Percentiles rank a stretch among this genome's conserved stretches.
Evolutionary conservation across 2,329 filamentous ascomycete genomes (phyloP).

Genomic region (Cytospora piceicola): DNA sequence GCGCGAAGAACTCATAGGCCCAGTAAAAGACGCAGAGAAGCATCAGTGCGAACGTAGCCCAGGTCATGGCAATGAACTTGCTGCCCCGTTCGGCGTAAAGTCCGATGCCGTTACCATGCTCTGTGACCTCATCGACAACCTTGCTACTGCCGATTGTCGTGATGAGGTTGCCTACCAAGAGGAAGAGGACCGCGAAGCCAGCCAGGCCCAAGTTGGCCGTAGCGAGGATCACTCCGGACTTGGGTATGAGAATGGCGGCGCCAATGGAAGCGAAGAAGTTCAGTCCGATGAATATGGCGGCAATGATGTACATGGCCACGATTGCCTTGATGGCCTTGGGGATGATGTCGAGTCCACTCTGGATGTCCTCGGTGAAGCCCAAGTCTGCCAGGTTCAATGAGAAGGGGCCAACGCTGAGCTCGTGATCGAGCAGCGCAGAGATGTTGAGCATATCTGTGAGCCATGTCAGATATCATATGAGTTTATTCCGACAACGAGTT

Average conservation of each 20-base stretch:
- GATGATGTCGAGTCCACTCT: constrained; percentile 30
- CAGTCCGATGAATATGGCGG: constrained; percentile 29
- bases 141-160: constrained; percentile 47
- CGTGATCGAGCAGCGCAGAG: constrained; percentile 31
- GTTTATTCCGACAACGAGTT: neutral
- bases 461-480: constrained; percentile 1
- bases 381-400: constrained; percentile 30
- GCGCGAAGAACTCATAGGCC: constrained; percentile 21
- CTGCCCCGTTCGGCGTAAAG: constrained; percentile 48
- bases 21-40: constrained; percentile 34
- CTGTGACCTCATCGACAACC: constrained; percentile 47
- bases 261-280: constrained; percentile 30
- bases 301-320: constrained; percentile 33
- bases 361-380: constrained; percentile 31
- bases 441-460: constrained; percentile 31
- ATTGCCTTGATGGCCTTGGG: constrained; percentile 31
- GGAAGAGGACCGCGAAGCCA: constrained; percentile 41
- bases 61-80: constrained; percentile 52
- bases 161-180: constrained; percentile 49
- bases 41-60: constrained; percentile 53
- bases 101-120: constrained; percentile 48
- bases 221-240: constrained; percentile 31
- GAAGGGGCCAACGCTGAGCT: constrained; percentile 33
- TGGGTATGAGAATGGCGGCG: constrained; percentile 28
- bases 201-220: constrained; percentile 46